phyloP scores from a whole-genome alignment of 352 stramenopile genomes.

The Pythium pectinolyticum region DNA sequence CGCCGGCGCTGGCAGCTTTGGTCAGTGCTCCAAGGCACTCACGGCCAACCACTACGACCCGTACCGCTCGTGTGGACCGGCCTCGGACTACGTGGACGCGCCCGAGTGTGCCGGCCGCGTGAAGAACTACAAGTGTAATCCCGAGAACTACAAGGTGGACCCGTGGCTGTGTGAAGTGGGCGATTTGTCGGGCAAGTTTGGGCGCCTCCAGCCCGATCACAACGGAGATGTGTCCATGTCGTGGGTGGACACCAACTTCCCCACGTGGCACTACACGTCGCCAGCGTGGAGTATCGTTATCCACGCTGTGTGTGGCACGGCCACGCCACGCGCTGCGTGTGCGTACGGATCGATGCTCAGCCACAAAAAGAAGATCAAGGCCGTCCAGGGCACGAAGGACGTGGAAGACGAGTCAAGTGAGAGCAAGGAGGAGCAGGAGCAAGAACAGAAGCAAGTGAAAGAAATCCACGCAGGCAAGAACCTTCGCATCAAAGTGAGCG shows the following conservation, averaged over 20 bases:
- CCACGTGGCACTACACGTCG: background rate
- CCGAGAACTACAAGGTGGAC: slow-evolving; percentile 9
- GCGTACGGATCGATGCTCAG: background rate
- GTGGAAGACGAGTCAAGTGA: no score
- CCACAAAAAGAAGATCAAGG: background rate
- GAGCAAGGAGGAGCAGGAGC: no score
- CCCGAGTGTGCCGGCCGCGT: slow-evolving; percentile 5
- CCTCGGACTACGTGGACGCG: slow-evolving; percentile 21
- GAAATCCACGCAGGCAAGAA: no score
- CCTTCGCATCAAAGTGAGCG: background rate
- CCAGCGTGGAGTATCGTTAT: slow-evolving; percentile 26
- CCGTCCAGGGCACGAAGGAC: no score
- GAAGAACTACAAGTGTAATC: slow-evolving; percentile 21
- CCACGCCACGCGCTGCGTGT: slow-evolving; percentile 22
- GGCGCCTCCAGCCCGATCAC: slow-evolving; percentile 14
- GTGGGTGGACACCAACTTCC: slow-evolving; percentile 12
- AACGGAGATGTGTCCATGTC: slow-evolving; percentile 1
- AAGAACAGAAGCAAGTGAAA: no score
- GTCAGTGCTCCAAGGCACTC: slow-evolving; percentile 14
- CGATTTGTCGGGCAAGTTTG: slow-evolving; percentile 31
- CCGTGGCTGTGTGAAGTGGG: slow-evolving; percentile 17
- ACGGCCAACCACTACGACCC: slow-evolving; percentile 34
- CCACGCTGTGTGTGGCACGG: slow-evolving; percentile 22
- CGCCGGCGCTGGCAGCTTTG: slow-evolving; percentile 3
- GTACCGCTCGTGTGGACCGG: slow-evolving; percentile 22